Conservation (phyloP, 257 asterid species). For the Lycium barbarum region DNA sequence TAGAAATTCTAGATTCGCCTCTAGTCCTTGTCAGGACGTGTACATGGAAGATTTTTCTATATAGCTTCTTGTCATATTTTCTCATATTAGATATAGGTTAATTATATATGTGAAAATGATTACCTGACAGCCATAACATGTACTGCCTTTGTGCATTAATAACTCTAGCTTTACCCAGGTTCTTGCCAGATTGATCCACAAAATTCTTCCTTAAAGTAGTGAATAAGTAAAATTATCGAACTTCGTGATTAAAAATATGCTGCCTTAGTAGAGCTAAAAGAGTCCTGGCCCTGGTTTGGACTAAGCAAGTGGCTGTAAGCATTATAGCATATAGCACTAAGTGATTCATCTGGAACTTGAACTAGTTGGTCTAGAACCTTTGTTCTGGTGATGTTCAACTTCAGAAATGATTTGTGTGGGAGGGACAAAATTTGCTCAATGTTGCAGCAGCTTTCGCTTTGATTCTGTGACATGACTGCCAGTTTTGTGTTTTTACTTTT, state of each 20-base stretch:
- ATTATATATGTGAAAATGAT: background rate
- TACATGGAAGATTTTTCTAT: background rate
- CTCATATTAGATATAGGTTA: background rate
- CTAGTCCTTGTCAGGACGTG: conserved; percentile 17
- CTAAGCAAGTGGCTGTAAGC: too few relatives aligned
- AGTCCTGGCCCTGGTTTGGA: too few relatives aligned
- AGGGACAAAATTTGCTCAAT: background rate
- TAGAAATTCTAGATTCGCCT: too few relatives aligned
- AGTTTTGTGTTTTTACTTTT: conserved; percentile 21
- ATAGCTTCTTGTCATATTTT: background rate
- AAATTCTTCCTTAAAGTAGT: background rate
- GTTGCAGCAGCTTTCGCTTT: conserved; percentile 16
- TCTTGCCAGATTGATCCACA: background rate
- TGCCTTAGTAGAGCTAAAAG: background rate
- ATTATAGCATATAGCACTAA: background rate
- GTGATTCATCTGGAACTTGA: conserved; percentile 4
- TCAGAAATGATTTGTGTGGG: background rate
- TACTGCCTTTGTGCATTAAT: background rate
- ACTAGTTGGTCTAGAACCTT: conserved; percentile 5
- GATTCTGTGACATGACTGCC: background rate
- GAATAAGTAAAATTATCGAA: background rate
- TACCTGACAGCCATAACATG: background rate
- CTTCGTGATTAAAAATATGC: background rate
- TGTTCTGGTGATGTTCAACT: background rate
- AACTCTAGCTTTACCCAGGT: background rate